phyloP scores from a whole-genome alignment of 1,284 basidiomycete genomes.

The Lignosus rhinocerotis region DNA sequence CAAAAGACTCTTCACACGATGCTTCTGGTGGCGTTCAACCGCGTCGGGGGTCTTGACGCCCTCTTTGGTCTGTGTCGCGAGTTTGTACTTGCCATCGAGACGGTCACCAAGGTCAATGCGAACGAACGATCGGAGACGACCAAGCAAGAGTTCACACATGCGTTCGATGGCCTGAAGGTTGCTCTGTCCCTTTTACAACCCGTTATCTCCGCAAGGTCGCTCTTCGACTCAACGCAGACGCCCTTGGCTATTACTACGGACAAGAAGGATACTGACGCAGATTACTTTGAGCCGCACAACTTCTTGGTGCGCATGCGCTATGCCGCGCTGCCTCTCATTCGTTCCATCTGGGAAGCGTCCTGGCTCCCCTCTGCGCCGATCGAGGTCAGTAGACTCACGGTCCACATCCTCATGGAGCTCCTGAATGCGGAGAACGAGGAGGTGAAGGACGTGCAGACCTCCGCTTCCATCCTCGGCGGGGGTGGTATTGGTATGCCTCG shows the following conservation, averaged over 20 bases:
- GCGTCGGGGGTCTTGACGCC: slow-evolving; percentile 70
- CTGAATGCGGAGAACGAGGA: slow-evolving; percentile 84
- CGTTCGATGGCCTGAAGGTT: slow-evolving; percentile 81
- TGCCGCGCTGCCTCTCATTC: slow-evolving; percentile 68
- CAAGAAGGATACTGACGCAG: slow-evolving; percentile 72
- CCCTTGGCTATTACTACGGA: slow-evolving; percentile 70
- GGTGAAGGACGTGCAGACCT: slow-evolving; percentile 39
- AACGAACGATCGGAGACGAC: slow-evolving; percentile 59
- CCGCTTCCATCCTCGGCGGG: slow-evolving; percentile 17
- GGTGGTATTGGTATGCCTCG: slow-evolving; percentile 38
- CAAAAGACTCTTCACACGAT: slow-evolving; percentile 83
- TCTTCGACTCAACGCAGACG: slow-evolving; percentile 88
- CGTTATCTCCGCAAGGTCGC: slow-evolving; percentile 76
- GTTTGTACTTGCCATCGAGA: slow-evolving; percentile 61
- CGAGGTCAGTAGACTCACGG: slow-evolving; percentile 71
- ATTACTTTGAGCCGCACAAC: slow-evolving; percentile 83
- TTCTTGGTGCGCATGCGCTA: slow-evolving; percentile 84
- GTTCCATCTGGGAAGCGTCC: slow-evolving; percentile 76
- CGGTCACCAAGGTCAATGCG: slow-evolving; percentile 44
- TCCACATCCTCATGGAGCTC: slow-evolving; percentile 81
- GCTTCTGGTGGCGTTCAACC: slow-evolving; percentile 75
- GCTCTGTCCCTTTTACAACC: slow-evolving; percentile 78
- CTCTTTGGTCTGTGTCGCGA: slow-evolving; percentile 62
- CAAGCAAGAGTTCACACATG: slow-evolving; percentile 69
- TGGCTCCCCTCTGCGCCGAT: slow-evolving; percentile 83